phyloP scores from a whole-genome alignment of 2,329 filamentous ascomycete species.

The Fusarium falciforme region DNA sequence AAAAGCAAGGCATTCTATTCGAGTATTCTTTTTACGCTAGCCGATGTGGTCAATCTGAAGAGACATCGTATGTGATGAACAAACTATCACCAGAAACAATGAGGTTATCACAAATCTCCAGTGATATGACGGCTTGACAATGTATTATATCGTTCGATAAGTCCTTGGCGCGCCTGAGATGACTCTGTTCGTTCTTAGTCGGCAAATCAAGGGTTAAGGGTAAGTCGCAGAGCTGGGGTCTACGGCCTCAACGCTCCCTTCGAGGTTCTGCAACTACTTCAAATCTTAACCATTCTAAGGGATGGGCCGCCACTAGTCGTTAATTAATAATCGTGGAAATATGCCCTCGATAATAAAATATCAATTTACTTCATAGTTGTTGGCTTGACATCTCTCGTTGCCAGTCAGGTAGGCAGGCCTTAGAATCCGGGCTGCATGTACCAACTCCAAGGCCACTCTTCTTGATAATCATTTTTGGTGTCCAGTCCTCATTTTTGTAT shows the following conservation, averaged over 20 bases:
- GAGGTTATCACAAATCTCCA: not conserved
- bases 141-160: not conserved
- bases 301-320: not conserved
- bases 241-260: not conserved
- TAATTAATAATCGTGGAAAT: not conserved
- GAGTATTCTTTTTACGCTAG: not conserved
- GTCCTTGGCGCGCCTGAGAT: not conserved
- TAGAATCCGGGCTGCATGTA: not conserved
- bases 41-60: not conserved
- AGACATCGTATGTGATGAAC: not conserved
- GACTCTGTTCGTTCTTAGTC: not conserved
- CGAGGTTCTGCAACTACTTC: not conserved
- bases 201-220: not conserved
- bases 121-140: not conserved
- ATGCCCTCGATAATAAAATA: not conserved
- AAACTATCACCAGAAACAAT: not conserved
- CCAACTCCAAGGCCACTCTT: not conserved
- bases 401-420: not conserved
- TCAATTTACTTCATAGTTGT: not conserved
- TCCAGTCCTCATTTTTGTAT: not conserved
- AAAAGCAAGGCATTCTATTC: no score
- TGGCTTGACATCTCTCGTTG: not conserved
- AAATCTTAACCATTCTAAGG: not conserved
- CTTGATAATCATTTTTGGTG: not conserved
- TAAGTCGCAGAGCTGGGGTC: not conserved